Evolutionary conservation across 1,139 yeast genomes (phyloP).

Genomic region (Debaryomyces coudertii): DNA sequence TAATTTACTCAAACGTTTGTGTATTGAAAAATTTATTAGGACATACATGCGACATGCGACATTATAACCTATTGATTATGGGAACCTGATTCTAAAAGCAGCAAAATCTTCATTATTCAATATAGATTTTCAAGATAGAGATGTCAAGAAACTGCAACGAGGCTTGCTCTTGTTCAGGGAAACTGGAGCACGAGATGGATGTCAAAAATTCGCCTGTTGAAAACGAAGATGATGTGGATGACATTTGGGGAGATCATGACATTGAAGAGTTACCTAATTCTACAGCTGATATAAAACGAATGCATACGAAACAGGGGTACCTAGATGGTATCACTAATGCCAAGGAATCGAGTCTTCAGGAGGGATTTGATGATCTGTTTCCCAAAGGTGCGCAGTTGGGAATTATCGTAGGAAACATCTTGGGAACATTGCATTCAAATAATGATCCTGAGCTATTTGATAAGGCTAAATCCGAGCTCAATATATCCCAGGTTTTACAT

Average conservation of each 20-base stretch:
- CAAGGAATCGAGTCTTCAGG: conserved; percentile 70
- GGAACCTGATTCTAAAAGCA: neutral
- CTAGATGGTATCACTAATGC: conserved; percentile 77
- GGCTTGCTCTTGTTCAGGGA: conserved; percentile 10
- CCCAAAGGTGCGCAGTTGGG: conserved; percentile 78
- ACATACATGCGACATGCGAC: conserved; percentile 3
- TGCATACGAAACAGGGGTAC: conserved; percentile 83
- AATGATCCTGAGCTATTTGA: conserved; percentile 23
- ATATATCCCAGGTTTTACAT: conserved; percentile 53
- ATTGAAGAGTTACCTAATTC: conserved; percentile 25
- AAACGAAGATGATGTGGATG: conserved; percentile 23
- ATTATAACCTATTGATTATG: neutral
- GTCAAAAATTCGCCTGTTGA: conserved; percentile 8
- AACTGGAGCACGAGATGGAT: neutral
- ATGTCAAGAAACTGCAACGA: conserved; percentile 10
- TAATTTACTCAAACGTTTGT: conserved; percentile 4
- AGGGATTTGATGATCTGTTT: conserved; percentile 81
- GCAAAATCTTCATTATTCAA: too few relatives aligned
- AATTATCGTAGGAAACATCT: conserved; percentile 60
- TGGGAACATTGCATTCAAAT: conserved; percentile 46
- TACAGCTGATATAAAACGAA: conserved; percentile 50
- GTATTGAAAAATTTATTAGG: conserved; percentile 5
- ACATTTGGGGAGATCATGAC: conserved; percentile 51
- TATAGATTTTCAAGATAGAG: neutral
- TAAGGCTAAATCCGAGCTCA: conserved; percentile 53